Evolutionary conservation across 1,139 yeast species (phyloP), one percentile per base, ranked within the genome.

Genomic region (Suhomyces bolitotheri): DNA sequence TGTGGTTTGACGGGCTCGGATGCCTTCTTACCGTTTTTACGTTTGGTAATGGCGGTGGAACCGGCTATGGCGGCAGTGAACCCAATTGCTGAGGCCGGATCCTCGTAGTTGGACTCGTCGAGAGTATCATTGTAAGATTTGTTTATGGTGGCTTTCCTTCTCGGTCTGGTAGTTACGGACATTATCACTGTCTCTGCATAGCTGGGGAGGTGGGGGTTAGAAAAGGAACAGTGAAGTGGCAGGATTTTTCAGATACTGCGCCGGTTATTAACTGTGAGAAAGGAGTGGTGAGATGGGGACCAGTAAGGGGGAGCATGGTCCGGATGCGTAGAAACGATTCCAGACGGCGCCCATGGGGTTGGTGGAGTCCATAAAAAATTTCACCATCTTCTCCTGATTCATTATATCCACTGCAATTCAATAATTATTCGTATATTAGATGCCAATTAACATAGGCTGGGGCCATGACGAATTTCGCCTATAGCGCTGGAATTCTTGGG

Each of bases 101-200:
- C 65, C 19, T 64, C 71, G 36, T 60, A 54, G 4, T 51, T 42
- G n/a, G 58, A 45, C 25, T 64, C 69, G 31, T 68, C 73, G 16
- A 62, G 39, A 3, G 64, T 44, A 40, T 71, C 76, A 39, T 57
- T 60, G 46, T 71, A 71, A 8, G 70, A 58, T 52, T 66, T 70
- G 49, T 67, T 69, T 30, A 57, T 60, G 16, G 77, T 59, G 16
- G 76, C 76, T 51, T 68, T 69, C 32, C 77, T 55, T 45, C 62
- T 66, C 20, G 77, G 77, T 41, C 77, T 53, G 11, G 53, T 38
- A 40, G 29, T 22, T 29, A 45, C 54, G 19, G 63, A 48, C 62
- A 58, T 58, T 7, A 16, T 29, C 12, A 21, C 16, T 16, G 27
- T 19, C 16, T 27, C 19, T 17, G 20, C 35, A 32, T 32, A 23